Evolutionary conservation across 2,329 filamentous ascomycete species (phyloP).

Genomic region (Colletotrichum lupini): DNA sequence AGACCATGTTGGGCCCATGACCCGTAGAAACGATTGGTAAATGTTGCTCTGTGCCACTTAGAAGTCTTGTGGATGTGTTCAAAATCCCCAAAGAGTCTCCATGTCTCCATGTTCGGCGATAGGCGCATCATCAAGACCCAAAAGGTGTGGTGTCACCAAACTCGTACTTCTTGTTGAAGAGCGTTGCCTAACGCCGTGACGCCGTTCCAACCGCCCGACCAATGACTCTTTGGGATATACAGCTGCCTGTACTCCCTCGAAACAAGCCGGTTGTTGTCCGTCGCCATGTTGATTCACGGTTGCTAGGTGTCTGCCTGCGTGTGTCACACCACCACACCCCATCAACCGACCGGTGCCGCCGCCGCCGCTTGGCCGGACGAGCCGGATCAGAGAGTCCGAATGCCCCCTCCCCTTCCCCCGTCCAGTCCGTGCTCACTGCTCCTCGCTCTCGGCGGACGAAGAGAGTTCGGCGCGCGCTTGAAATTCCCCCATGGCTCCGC

Average conservation of each 20-base stretch:
- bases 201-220: not conserved
- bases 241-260: not conserved
- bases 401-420: not conserved
- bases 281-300: constrained; percentile 1
- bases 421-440: not conserved
- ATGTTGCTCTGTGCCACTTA: not conserved
- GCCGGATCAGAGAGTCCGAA: not conserved
- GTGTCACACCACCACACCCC: not conserved
- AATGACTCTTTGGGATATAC: not conserved
- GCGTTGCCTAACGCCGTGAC: not conserved
- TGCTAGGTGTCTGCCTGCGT: not conserved
- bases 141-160: not conserved
- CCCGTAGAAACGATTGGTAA: constrained; percentile 3
- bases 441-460: not conserved
- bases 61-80: not conserved
- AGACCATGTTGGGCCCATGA: not conserved
- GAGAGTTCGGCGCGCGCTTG: not conserved
- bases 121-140: not conserved
- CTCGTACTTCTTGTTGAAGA: not conserved
- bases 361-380: not conserved
- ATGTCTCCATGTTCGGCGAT: not conserved
- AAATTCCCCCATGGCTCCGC: not conserved
- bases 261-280: not conserved
- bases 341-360: not conserved
- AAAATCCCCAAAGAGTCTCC: not conserved